phyloP scores from a whole-genome alignment of 805 yeast species.

The Candida michaelii region DNA sequence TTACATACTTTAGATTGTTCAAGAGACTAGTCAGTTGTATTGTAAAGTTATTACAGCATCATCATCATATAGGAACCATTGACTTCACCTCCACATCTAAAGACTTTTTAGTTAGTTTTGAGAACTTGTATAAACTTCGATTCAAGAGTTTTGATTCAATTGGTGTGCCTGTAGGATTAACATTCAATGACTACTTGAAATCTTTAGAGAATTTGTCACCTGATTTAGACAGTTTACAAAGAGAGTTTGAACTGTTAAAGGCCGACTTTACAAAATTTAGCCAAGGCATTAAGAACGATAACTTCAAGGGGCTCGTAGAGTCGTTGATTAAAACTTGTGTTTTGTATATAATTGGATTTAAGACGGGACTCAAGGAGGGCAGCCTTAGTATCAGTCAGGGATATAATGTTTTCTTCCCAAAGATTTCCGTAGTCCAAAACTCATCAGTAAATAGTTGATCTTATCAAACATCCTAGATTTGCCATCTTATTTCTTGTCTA shows the following conservation, averaged over 20 bases:
- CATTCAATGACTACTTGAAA: conserved; percentile 5
- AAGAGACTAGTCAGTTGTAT: conserved; percentile 4
- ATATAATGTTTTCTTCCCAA: conserved; percentile 15
- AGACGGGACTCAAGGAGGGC: neutral
- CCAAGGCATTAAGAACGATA: neutral
- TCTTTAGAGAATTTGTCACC: neutral
- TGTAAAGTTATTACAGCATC: conserved; percentile 7
- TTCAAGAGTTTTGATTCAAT: conserved; percentile 17
- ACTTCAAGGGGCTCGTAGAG: conserved; percentile 10
- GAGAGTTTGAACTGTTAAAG: conserved; percentile 7
- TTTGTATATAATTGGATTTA: conserved; percentile 10
- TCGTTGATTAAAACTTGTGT: conserved; percentile 14
- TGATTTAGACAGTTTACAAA: neutral
- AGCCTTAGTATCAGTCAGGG: conserved; percentile 2
- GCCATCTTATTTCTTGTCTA: no score
- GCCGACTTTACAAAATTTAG: conserved; percentile 2
- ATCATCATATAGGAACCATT: conserved; percentile 6
- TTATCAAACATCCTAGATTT: no score
- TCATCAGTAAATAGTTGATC: no score
- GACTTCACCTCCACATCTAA: conserved; percentile 6
- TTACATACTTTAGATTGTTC: conserved; percentile 9
- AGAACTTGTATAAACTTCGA: conserved; percentile 13
- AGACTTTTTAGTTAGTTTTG: conserved; percentile 9
- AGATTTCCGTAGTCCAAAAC: no score
- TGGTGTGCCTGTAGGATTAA: conserved; percentile 14